Evolutionary conservation across 495 filamentous ascomycete species (phyloP), one percentile per base, ranked within the genome.

Genomic region (Filosporella fistucella): DNA sequence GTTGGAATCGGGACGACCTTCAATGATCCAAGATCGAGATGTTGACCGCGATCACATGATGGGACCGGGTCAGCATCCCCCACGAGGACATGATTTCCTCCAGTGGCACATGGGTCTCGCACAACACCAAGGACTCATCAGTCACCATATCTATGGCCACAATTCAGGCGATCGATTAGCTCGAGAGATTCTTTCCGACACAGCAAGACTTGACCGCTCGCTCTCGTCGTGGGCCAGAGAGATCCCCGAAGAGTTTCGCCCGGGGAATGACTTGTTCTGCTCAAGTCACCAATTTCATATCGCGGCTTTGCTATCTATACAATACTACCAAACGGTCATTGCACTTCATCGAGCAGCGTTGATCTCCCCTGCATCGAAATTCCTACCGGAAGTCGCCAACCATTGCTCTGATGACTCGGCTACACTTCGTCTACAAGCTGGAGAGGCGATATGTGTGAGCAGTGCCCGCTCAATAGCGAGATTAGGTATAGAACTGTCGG

Each of bases 101-200:
- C 13, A 11, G n/a, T 9, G 8, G 17, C 13, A 5, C 23, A 40
- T 40, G 16, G 8, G 37, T 20, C n/a, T 40, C 12, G 37, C 37
- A 21, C 22, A 20, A 4, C 18, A 20, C 6, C 37, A 40, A n/a
- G 37, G 37, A 24, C 16, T 14, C 18, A 40, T 40, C 18, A 40
- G 37, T 18, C 8, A 40, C 18, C 37, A 40, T 24, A 40, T 40
- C 5, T 21, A 40, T 40, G 37, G 37, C 16, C 37, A 40, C 22
- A 40, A 20, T 21, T 20, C 37, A 40, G 37, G 37, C 23, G 37
- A 40, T 21, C 37, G 37, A 3, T 40, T 20, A 4, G 18, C 37
- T 24, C 18, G n/a, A 20, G 37, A 40, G 17, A 40, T 40, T n/a
- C 23, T 40, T 6, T 20, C 23, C n/a, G 37, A 40, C 17, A 40